Conservation (phyloP, 2,329 filamentous ascomycete genomes). For the Exophiala oligosperma region DNA sequence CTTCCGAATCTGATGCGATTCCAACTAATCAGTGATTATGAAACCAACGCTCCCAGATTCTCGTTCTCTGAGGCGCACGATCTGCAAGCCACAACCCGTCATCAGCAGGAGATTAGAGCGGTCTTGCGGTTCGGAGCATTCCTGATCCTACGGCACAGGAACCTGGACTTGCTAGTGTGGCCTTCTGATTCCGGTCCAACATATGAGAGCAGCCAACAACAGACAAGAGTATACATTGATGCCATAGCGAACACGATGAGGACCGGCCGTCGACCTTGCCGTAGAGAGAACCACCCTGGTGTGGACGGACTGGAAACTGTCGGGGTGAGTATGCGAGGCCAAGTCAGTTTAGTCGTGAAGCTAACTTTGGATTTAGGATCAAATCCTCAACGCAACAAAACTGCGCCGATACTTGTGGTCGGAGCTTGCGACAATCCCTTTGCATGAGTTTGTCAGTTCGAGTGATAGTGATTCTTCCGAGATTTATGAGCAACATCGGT, state of each 20-base stretch:
- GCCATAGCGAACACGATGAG: neutral
- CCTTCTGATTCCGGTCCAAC: neutral
- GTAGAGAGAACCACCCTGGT: neutral
- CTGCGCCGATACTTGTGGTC: conserved; percentile 1
- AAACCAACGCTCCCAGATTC: neutral
- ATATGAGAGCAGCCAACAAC: neutral
- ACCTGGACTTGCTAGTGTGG: conserved; percentile 4
- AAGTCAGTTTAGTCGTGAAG: neutral
- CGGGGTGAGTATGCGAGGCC: neutral
- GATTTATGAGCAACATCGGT: neutral
- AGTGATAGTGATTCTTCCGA: neutral
- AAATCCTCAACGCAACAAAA: conserved; percentile 1
- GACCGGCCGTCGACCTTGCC: neutral
- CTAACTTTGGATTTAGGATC: neutral
- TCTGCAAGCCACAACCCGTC: neutral
- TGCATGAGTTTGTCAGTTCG: neutral
- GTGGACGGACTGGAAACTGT: neutral
- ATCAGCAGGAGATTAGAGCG: neutral
- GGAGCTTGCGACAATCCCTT: neutral
- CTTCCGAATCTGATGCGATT: conserved; percentile 1
- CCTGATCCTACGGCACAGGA: conserved; percentile 2
- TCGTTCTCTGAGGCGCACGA: neutral
- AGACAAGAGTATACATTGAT: neutral
- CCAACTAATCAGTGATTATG: neutral
- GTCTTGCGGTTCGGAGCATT: conserved; percentile 3